These are phyloP conservation scores for Gossypium schwendimanii DNA, from an alignment of 441 rosid species.

Conservation along the genomic window DNA sequence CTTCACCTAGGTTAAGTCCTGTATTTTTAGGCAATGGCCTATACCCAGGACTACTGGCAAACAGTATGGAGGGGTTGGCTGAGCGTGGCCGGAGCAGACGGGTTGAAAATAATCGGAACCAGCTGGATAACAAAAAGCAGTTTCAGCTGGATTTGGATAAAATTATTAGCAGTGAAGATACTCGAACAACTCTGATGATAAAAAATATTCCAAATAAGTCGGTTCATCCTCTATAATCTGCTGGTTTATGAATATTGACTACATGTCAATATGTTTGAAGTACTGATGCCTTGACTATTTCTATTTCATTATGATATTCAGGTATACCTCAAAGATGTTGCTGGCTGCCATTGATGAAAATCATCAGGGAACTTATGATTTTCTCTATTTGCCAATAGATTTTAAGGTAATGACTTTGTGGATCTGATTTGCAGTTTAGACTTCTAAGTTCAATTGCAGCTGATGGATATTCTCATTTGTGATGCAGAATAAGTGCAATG, in stretches of 20 bases:
- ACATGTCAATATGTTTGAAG: neutral
- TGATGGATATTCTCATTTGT: slow-evolving; percentile 14
- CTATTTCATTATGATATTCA: slow-evolving; percentile 21
- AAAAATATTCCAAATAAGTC: slow-evolving; percentile 99
- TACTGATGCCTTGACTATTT: slow-evolving; percentile 3
- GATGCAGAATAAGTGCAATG: slow-evolving; percentile 96
- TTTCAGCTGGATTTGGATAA: slow-evolving; percentile 93
- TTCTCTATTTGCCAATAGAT: slow-evolving; percentile 90
- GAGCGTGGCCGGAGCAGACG: slow-evolving; percentile 67
- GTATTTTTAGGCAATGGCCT: slow-evolving; percentile 53
- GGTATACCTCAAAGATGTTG: slow-evolving; percentile 97
- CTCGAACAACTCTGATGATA: slow-evolving; percentile 91
- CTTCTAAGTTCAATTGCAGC: slow-evolving; percentile 1
- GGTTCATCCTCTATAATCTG: slow-evolving; percentile 16
- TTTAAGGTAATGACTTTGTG: slow-evolving; percentile 57
- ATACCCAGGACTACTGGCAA: slow-evolving; percentile 44
- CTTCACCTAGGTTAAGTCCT: slow-evolving; percentile 67
- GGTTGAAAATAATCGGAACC: slow-evolving; percentile 58
- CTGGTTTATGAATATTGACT: neutral
- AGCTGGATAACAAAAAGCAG: slow-evolving; percentile 71
- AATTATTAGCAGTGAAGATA: slow-evolving; percentile 70
- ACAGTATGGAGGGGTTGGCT: slow-evolving; percentile 55
- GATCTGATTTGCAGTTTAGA: neutral
- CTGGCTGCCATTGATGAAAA: slow-evolving; percentile 89
- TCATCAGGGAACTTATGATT: slow-evolving; percentile 78